Evolutionary conservation across 495 filamentous ascomycete genomes (phyloP).

Genomic region (Lophium mytilinum): DNA sequence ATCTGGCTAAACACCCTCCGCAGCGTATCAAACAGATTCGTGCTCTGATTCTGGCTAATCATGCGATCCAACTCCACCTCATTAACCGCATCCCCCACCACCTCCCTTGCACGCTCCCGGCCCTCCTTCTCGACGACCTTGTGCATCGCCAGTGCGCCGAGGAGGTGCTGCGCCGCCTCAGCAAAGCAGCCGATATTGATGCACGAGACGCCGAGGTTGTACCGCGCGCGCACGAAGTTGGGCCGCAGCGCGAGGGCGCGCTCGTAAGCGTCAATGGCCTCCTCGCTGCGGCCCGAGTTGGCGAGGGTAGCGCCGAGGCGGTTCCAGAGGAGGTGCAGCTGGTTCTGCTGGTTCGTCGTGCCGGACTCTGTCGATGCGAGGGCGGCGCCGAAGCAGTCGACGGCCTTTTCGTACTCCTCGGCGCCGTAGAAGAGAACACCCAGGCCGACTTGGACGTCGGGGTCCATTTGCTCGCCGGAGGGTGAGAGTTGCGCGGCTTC

Average conservation of each 20-base stretch:
- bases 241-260: slow-evolving; percentile 78
- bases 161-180: slow-evolving; percentile 89
- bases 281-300: slow-evolving; percentile 85
- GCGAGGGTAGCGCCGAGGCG: slow-evolving; percentile 91
- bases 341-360: slow-evolving; percentile 60
- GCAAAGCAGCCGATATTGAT: slow-evolving; percentile 95
- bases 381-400: slow-evolving; percentile 93
- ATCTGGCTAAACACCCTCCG: slow-evolving; percentile 90
- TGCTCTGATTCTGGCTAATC: slow-evolving; percentile 88
- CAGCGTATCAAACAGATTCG: slow-evolving; percentile 89
- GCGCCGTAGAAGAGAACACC: slow-evolving; percentile 97
- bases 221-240: slow-evolving; percentile 93
- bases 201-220: slow-evolving; percentile 92
- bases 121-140: slow-evolving; percentile 83
- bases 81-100: slow-evolving; percentile 54
- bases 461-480: slow-evolving; percentile 83
- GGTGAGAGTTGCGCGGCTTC: slow-evolving; percentile 85
- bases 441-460: slow-evolving; percentile 94
- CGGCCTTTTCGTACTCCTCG: slow-evolving; percentile 96
- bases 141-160: slow-evolving; percentile 93
- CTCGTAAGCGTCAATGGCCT: slow-evolving; percentile 95
- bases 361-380: slow-evolving; percentile 75
- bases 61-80: slow-evolving; percentile 71
- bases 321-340: slow-evolving; percentile 95
- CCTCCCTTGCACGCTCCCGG: slow-evolving; percentile 69